Conservation (phyloP, 768 basidiomycete species). For the Tubosaeta brunneosetosa region DNA sequence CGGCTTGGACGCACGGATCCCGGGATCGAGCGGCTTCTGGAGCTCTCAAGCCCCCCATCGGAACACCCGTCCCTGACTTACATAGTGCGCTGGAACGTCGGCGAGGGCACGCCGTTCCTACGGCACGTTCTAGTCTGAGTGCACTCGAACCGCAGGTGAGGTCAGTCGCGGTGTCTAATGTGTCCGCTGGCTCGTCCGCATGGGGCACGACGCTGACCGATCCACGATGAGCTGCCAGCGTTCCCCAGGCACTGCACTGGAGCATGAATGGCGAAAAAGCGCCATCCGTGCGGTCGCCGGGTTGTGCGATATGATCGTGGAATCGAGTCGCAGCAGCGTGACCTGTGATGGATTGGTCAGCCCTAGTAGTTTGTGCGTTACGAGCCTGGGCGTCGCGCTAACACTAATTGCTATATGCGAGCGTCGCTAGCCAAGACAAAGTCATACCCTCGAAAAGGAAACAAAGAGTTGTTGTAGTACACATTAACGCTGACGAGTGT, state of each 20-base stretch:
- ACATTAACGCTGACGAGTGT: no score
- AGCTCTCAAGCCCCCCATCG: not conserved
- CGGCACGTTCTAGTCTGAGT: not conserved
- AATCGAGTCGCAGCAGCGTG: not conserved
- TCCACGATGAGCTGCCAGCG: not conserved
- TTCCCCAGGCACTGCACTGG: not conserved
- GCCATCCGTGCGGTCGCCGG: not conserved
- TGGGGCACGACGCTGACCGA: not conserved
- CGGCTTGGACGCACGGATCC: not conserved
- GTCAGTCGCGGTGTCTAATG: no score
- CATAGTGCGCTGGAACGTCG: not conserved
- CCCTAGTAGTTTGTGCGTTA: no score
- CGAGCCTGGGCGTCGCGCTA: no score
- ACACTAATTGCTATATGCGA: no score
- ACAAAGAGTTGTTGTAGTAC: no score
- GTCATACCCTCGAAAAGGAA: no score
- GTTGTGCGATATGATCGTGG: slow-evolving; percentile 1
- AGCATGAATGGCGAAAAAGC: not conserved
- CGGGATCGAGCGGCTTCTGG: not conserved
- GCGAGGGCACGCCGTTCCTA: not conserved
- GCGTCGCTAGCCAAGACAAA: no score
- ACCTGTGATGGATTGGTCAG: not conserved
- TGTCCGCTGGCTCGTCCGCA: not conserved
- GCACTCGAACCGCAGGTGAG: not conserved
- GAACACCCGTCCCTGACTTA: not conserved